A percentile compares a stretch with the other conserved stretches of the same genome.
Conservation (phyloP, 164 flowering plant genomes). For the Buxus sempervirens region DNA sequence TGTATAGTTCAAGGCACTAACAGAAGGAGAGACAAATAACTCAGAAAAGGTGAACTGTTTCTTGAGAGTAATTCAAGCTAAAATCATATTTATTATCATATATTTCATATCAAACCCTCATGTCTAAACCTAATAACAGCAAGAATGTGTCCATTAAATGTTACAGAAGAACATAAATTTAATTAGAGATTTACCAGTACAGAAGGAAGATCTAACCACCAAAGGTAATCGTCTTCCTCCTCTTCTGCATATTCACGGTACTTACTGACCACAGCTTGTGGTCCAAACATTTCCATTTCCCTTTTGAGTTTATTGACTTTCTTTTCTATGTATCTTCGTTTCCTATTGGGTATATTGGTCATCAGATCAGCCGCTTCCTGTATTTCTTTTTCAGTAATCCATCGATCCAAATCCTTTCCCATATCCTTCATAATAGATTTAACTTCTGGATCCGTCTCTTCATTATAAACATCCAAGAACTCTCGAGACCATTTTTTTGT, state of each 20-base stretch:
- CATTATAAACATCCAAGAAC: conserved; percentile 72
- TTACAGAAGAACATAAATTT: no score
- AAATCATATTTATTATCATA: no score
- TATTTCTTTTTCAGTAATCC: conserved; percentile 90
- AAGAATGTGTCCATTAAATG: no score
- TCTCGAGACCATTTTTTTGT: conserved; percentile 91
- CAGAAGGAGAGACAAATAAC: conserved; percentile 6
- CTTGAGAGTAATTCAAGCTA: not conserved
- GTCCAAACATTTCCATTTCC: conserved; percentile 87
- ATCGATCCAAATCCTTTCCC: conserved; percentile 87
- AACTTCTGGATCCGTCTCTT: conserved; percentile 80
- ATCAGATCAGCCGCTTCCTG: conserved; percentile 72
- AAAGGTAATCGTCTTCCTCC: conserved; percentile 75
- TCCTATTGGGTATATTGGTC: conserved; percentile 53
- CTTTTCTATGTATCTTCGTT: conserved; percentile 52
- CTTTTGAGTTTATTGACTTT: conserved; percentile 69
- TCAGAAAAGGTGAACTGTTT: not conserved
- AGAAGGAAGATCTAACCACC: conserved; percentile 96
- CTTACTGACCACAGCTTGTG: conserved; percentile 90
- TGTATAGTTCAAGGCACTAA: conserved; percentile 89
- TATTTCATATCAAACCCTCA: no score
- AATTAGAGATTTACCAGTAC: conserved; percentile 46
- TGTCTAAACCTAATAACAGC: no score
- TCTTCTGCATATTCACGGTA: conserved; percentile 84
- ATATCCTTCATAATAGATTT: conserved; percentile 77